These are phyloP conservation scores for Bipolaris bicolor DNA, from an alignment of 2,329 filamentous ascomycete species.

Conservation along the genomic window DNA sequence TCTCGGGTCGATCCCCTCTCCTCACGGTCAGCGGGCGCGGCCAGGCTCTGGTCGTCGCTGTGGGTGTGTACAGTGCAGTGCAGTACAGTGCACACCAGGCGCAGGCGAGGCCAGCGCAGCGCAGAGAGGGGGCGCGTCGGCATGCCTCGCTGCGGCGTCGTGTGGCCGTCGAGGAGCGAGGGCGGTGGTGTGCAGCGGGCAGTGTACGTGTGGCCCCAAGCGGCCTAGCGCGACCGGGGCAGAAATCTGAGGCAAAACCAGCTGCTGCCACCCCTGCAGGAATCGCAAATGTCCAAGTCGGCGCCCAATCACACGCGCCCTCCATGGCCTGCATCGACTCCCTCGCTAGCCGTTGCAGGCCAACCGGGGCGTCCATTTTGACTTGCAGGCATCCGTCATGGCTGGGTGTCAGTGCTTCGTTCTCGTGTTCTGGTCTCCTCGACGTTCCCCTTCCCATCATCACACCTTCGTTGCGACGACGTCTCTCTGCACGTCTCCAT, in stretches of 20 bases:
- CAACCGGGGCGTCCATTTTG: constrained; percentile 21
- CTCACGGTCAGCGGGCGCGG: background rate
- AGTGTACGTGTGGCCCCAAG: constrained; percentile 6
- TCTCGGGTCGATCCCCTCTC: constrained; percentile 19
- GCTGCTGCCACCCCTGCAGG: constrained; percentile 20
- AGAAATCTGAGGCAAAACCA: constrained; percentile 24
- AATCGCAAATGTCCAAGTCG: constrained; percentile 22
- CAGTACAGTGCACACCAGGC: background rate
- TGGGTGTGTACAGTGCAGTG: background rate
- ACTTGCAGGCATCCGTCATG: constrained; percentile 31
- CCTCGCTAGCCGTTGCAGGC: constrained; percentile 24
- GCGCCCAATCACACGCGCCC: constrained; percentile 19
- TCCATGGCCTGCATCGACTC: constrained; percentile 11
- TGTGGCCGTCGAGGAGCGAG: background rate
- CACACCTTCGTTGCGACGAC: constrained; percentile 28
- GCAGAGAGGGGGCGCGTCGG: background rate
- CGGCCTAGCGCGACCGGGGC: constrained; percentile 16
- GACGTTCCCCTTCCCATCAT: constrained; percentile 36
- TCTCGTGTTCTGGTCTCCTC: constrained; percentile 38
- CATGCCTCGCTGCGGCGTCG: no score
- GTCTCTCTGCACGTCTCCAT: constrained; percentile 31
- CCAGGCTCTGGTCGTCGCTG: background rate
- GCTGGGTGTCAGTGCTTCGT: constrained; percentile 31
- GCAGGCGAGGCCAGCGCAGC: background rate
- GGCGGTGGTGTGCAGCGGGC: constrained; percentile 1